Evolutionary conservation across 108 stramenopile species (phyloP).

Genomic region (Phaeodactylum tricornutum): DNA sequence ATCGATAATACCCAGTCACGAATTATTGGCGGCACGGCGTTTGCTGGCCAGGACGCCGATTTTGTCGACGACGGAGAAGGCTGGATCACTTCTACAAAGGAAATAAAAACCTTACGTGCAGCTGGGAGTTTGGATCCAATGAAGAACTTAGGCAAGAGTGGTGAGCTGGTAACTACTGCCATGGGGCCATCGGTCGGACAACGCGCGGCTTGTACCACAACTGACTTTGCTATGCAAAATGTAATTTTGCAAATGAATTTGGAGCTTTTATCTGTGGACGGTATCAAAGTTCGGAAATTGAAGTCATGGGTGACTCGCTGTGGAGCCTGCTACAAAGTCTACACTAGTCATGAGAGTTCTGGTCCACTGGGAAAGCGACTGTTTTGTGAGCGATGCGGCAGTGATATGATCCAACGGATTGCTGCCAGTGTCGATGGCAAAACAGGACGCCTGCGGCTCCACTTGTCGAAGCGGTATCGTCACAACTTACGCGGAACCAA

Average conservation of each 20-base stretch:
- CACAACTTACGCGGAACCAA: conserved; percentile 84
- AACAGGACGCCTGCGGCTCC: conserved; percentile 78
- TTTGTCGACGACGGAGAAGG: conserved; percentile 82
- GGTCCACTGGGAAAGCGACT: conserved; percentile 37
- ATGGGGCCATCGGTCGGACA: conserved; percentile 34
- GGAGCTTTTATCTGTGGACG: conserved; percentile 79
- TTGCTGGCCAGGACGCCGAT: conserved; percentile 44
- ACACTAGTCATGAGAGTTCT: conserved; percentile 32
- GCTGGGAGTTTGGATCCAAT: conserved; percentile 8
- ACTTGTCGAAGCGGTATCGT: conserved; percentile 73
- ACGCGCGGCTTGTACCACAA: conserved; percentile 90
- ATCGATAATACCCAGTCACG: conserved; percentile 32
- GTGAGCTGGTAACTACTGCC: conserved; percentile 5
- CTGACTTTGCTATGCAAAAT: conserved; percentile 99
- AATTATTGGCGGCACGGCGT: conserved; percentile 39
- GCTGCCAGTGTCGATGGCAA: conserved; percentile 81
- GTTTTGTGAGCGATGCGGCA: conserved; percentile 94
- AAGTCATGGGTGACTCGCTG: conserved; percentile 95
- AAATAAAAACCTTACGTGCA: conserved; percentile 48
- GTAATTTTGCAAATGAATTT: conserved; percentile 96
- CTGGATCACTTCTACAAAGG: conserved; percentile 69
- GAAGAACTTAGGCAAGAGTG: background rate
- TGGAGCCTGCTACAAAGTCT: conserved; percentile 86
- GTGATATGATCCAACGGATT: conserved; percentile 75
- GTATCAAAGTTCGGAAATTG: conserved; percentile 66